Evolutionary conservation across 768 basidiomycete genomes (phyloP), one percentile per base, ranked within the genome.

Genomic region (Thelephora ganbajun): DNA sequence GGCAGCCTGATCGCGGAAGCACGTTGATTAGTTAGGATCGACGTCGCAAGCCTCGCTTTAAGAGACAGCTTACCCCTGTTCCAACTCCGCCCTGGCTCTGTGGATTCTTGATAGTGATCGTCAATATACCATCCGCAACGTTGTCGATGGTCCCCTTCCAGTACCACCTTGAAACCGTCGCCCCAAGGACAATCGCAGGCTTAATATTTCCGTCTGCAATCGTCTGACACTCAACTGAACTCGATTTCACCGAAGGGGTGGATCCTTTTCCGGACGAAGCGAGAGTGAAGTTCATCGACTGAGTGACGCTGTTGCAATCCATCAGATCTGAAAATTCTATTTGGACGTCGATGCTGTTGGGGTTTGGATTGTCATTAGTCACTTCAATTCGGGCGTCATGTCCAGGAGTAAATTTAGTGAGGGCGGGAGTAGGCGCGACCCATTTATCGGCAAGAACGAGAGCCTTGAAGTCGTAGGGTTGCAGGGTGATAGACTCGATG

Each of bases 361-460:
- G 74, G 23, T 76, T 77, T 48, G 75, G 65, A 19, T 71, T 60
- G 18, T 70, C 71, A 14, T 62, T 60, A 19, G 69, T 60, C 19
- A 69, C 68, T 33, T 66, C 56, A 34, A 89, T 65, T 37, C 92
- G 83, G 36, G 78, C 71, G 56, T 96, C 92, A 60, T 96, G 92
- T 1, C 92, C 91, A 0, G 92, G 92, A 2, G 63, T 59, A 63
- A 94, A 94, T 47, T 74, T 76, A 13, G 87, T 88, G 48, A 96
- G 61, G 48, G 77, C 74, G 13, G 91, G 86, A 4, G 69, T 73
- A 46, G 84, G 79, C 5, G 76, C 54, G 5, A 76, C 66, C 88
- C 90, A 96, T 52, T 82, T 69, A 0, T 50, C 55, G 0, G 50
- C 35, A 0, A 84, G 86, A 6, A 96, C 88, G 18, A 91, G 69